Base-by-base conservation (phyloP, 2,329 filamentous ascomycete genomes). In the Calonectria fujianensis region DNA sequence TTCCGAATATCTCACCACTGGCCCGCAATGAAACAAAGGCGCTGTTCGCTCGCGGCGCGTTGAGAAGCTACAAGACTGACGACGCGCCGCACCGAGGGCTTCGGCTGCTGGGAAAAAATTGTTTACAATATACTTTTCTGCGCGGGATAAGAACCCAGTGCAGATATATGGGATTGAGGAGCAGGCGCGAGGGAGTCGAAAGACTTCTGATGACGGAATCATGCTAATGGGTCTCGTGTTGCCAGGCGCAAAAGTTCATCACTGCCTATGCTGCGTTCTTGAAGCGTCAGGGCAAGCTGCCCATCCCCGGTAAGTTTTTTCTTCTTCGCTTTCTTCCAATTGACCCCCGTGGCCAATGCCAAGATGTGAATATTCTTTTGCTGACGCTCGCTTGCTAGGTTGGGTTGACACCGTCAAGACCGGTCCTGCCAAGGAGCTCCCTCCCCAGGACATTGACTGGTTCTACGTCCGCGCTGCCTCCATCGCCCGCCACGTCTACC, bases 391-490 rank as follows among this genome's bases (percentile, higher is more conserved):
- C 24, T 24, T 3, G 18, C 41, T 4, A 97, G 96, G 95, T 91
- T 98, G 96, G 96, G 96, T 98, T 88, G 97, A 99, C 88, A 98
- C 96, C 85, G 97, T 98, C 91, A 99, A 99, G 94, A 98, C 96
- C 83, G 96, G 95, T 85, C 92, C 94, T 87, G 94, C 94, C 87
- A 98, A 98, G 90, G 97, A 99, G 92, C 94, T 99, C 83, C 96
- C 96, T 85, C 97, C 96, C 85, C 96, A 98, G 93, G 94, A 96
- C 88, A 95, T 96, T 87, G 97, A 99, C 93, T 99, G 97, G 97
- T 97, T 93, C 91, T 95, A 93, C 89, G 88, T 93, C 87, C 96
- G 97, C 86, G 96, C 96, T 84, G 97, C 97, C 84, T 93, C 96
- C 82, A 94, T 99, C 86, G 97, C 97, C 85, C 96, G 96, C 86